A percentile compares a stretch with the other conserved stretches of the same genome.
These are phyloP conservation scores for Termitomyces bulborhizus DNA, from an alignment of 768 basidiomycete species.

Conservation along the genomic window DNA sequence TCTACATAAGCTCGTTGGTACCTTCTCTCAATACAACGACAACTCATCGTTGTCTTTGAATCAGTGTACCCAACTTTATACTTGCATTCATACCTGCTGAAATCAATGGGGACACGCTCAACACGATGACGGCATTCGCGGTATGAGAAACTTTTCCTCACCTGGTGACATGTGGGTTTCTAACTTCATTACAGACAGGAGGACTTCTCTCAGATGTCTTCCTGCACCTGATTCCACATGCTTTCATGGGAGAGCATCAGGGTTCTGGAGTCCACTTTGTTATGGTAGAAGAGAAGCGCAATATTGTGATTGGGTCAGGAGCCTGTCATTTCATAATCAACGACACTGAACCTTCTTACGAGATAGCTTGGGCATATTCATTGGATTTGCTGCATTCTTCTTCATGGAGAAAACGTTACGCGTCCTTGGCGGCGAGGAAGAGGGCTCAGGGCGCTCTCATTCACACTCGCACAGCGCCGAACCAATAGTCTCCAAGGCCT, in stretches of 20 bases:
- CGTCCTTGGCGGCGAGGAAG: constrained; percentile 62
- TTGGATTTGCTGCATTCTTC: constrained; percentile 87
- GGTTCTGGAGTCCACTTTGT: constrained; percentile 68
- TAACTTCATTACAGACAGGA: constrained; percentile 51
- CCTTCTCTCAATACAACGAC: background rate
- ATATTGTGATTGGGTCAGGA: constrained; percentile 80
- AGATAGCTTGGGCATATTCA: constrained; percentile 68
- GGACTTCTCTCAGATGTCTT: constrained; percentile 92
- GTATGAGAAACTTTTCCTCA: constrained; percentile 34
- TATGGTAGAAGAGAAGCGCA: constrained; percentile 86
- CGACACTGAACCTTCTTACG: background rate
- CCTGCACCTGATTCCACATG: constrained; percentile 85
- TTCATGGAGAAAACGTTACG: constrained; percentile 90
- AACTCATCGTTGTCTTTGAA: constrained; percentile 10
- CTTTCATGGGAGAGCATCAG: constrained; percentile 86
- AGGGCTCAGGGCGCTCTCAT: constrained; percentile 51
- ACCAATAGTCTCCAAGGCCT: constrained; percentile 30
- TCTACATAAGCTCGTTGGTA: constrained; percentile 94
- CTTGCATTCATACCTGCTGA: constrained; percentile 90
- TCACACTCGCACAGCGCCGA: constrained; percentile 49
- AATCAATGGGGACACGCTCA: constrained; percentile 78
- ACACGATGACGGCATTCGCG: constrained; percentile 93
- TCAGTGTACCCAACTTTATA: constrained; percentile 89
- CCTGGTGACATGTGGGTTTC: constrained; percentile 6
- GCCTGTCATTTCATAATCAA: background rate